Percentiles rank a stretch among this genome's conserved stretches.
Evolutionary conservation across 2,329 filamentous ascomycete genomes (phyloP).

Genomic region (Colletotrichum incanum): DNA sequence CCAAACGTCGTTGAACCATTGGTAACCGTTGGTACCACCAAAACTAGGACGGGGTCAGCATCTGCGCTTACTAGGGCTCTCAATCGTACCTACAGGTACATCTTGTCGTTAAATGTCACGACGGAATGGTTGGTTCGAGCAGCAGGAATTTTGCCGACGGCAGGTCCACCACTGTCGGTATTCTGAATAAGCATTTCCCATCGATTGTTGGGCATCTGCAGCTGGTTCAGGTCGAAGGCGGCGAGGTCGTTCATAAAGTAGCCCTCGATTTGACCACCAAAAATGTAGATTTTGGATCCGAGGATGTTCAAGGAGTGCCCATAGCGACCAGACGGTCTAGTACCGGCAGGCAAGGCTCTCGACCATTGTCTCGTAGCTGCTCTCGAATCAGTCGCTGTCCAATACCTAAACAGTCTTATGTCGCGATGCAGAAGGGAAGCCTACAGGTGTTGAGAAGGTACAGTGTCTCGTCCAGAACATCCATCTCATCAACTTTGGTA

Average conservation of each 20-base stretch:
- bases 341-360: conserved; percentile 87
- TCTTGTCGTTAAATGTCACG: conserved; percentile 91
- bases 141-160: conserved; percentile 79
- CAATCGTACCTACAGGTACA: conserved; percentile 82
- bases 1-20: conserved; percentile 99
- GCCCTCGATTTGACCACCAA: conserved; percentile 97
- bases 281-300: conserved; percentile 97
- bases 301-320: conserved; percentile 97
- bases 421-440: conserved; percentile 55
- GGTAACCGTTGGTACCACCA: conserved; percentile 93
- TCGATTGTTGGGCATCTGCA: conserved; percentile 90
- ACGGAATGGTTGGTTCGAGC: conserved; percentile 96
- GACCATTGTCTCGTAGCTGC: conserved; percentile 98
- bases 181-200: conserved; percentile 95
- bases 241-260: conserved; percentile 98
- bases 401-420: background rate
- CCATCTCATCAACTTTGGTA: conserved; percentile 95
- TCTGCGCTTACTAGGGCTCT: background rate
- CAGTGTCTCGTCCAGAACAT: conserved; percentile 93
- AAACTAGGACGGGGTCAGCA: conserved; percentile 72
- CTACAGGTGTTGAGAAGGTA: conserved; percentile 98
- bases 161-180: conserved; percentile 73
- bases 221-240: conserved; percentile 94
- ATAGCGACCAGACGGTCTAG: conserved; percentile 90
- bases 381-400: conserved; percentile 14